Evolutionary conservation across 768 basidiomycete genomes (phyloP), one percentile per base, ranked within the genome.

Genomic region (Mycena capillaripes): DNA sequence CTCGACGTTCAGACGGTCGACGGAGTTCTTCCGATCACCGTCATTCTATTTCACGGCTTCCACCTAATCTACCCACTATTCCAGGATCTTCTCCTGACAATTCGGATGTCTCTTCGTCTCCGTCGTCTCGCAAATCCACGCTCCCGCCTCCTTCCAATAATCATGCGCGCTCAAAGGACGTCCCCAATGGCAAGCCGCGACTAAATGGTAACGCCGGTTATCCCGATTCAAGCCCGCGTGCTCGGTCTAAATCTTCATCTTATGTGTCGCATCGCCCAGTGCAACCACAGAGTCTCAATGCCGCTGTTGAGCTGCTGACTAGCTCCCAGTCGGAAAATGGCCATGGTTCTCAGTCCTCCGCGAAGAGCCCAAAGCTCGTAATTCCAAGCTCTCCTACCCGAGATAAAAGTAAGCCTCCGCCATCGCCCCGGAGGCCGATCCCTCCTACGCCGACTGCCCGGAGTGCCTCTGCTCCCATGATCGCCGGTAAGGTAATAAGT

Each of bases 51-150:
- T 81, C 77, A 56, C 82, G 84, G 58, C 77, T 80, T 59, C 83
- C 81, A 36, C 82, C 84, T 38, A 86, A 90, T 63, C 83, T 92
- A 40, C 86, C 91, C 32, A 89, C 91, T 29, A 92, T 92, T 61
- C 91, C 91, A 61, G 89, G 89, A 50, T 95, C 94, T n/a, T n/a
- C n/a, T 53, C 92, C 91, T 0, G 90, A 90, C 75, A 78, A 84
- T 16, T 90, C 91, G 34, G 93, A 94, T 57, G 86, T 83, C 48
- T 90, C 92, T 52, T 86, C 89, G 17, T 90, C 91, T 9, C 83
- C 86, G n/a, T 81, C 82, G 29, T 78, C 84, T 42, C 85, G 84
- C 48, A 86, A 86, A 78, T 85, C 86, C 46, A 71, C 76, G n/a
- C 76, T 81, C 27, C 75, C 80, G 7, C 72, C 77, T 62, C 77